These are phyloP conservation scores for Passalora sequoiae DNA, from an alignment of 2,329 filamentous ascomycete species.

Conservation along the genomic window DNA sequence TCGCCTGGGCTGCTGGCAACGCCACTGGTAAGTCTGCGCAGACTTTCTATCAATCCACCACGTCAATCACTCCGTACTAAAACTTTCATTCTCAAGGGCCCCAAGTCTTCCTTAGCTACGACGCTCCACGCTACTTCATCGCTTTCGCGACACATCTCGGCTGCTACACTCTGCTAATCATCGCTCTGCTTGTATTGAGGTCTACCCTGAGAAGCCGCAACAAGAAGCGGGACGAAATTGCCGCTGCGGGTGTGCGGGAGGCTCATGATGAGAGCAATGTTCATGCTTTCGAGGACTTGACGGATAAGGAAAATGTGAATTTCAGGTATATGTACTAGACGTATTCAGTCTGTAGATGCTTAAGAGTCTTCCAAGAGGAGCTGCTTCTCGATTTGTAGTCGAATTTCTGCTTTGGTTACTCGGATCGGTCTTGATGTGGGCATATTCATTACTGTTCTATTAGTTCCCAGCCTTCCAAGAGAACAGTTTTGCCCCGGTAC, in stretches of 20 bases:
- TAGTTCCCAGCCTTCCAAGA: too few relatives aligned
- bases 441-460: too few relatives aligned
- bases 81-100: constrained; percentile 42
- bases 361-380: too few relatives aligned
- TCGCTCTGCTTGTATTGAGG: constrained; percentile 39
- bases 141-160: constrained; percentile 65
- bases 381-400: too few relatives aligned
- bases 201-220: constrained; percentile 41
- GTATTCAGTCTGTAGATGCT: too few relatives aligned
- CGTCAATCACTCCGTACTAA: constrained; percentile 1
- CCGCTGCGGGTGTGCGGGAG: constrained; percentile 22
- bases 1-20: constrained; percentile 65
- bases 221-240: constrained; percentile 34
- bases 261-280: constrained; percentile 27
- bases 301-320: constrained; percentile 29
- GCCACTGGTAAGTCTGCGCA: constrained; percentile 49
- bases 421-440: too few relatives aligned
- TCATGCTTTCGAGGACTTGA: constrained; percentile 32
- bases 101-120: constrained; percentile 58
- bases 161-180: constrained; percentile 55
- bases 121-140: constrained; percentile 62
- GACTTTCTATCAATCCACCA: not conserved
- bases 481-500: too few relatives aligned
- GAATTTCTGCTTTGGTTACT: too few relatives aligned
- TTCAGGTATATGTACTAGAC: constrained; percentile 15